phyloP scores from a whole-genome alignment of 495 filamentous ascomycete species.

The Cercophora scortea region DNA sequence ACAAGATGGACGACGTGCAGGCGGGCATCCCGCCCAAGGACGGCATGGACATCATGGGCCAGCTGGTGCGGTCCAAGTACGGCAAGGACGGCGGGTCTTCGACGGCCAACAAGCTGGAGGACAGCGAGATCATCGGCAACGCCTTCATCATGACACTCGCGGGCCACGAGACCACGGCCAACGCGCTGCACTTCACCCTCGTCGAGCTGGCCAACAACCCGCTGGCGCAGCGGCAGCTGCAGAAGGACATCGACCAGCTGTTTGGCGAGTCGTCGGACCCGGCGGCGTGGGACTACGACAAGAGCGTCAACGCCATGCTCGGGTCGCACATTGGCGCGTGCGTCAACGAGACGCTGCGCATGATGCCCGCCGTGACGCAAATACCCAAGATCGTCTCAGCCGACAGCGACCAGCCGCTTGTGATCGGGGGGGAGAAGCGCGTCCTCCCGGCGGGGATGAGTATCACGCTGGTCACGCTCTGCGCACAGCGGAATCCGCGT shows the following conservation, averaged over 20 bases:
- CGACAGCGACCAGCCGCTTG: conserved; percentile 42
- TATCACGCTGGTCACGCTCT: conserved; percentile 39
- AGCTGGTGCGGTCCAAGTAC: conserved; percentile 41
- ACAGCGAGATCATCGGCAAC: conserved; percentile 60
- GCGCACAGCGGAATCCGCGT: conserved; percentile 52
- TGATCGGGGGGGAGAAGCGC: conserved; percentile 40
- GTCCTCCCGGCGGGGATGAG: conserved; percentile 39
- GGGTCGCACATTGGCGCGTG: conserved; percentile 56
- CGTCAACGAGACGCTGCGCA: conserved; percentile 59
- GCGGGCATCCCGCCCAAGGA: conserved; percentile 32
- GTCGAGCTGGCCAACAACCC: conserved; percentile 54
- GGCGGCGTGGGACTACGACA: conserved; percentile 55
- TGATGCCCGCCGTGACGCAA: conserved; percentile 51
- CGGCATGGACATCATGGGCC: conserved; percentile 60
- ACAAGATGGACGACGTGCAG: conserved; percentile 44
- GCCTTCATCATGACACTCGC: conserved; percentile 65
- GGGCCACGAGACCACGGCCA: conserved; percentile 67
- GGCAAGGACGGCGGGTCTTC: conserved; percentile 12
- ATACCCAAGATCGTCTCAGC: conserved; percentile 52
- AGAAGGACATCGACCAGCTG: conserved; percentile 52
- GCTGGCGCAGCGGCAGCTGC: conserved; percentile 47
- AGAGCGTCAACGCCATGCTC: conserved; percentile 46
- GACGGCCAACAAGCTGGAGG: conserved; percentile 27
- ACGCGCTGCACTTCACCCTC: conserved; percentile 55
- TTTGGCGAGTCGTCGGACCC: conserved; percentile 41